Base-by-base conservation (phyloP, 768 basidiomycete genomes). In the Russula emetica region DNA sequence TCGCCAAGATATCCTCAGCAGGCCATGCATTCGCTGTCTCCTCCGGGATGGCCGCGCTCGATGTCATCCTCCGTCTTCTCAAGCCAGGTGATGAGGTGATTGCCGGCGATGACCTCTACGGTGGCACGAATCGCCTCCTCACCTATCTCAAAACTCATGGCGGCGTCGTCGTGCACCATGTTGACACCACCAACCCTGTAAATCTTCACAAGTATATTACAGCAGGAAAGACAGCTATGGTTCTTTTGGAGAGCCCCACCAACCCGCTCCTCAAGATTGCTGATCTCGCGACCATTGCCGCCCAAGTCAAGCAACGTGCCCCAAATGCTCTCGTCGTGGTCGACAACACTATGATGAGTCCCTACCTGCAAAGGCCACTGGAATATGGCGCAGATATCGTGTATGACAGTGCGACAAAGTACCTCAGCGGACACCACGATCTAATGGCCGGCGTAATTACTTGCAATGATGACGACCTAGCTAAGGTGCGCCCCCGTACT, bases 281-380 rank as follows among this genome's bases (percentile, higher is more conserved):
- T 22, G 96, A 98, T 75, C 80, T 99, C 56, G 88, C 87, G 7
- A 79, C 79, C 30, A 96, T 99, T 70, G 85, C 88, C 69, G 81
- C 83, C 60, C 82, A 92, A 69, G 91, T 96, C 68, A 94, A 95
- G 72, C 85, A 88, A 70, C 82, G 82, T 55, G 88, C 88, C 20
- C 87, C 88, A 9, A 83, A 90, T 70, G 94, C 93, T 2, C 70
- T 94, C 69, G 78, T 95, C 58, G 90, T 95, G 42, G 93, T 94
- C 24, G 97, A 98, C 74, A 98, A 99, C 73, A 98, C 97, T 64
- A 98, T 98, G 97, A 98, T 98, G 96, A 97, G 94, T 72, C 96
- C 97, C 18, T 98, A 98, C 76, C 80, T 98, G 9, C 94, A 96
- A 72, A 79, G 95, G 62, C 97, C 97, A 13, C 83, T 98, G 42